Evolutionary conservation across 257 asterid genomes (phyloP), one percentile per base, ranked within the genome.

Genomic region (Penstemon newberryi): DNA sequence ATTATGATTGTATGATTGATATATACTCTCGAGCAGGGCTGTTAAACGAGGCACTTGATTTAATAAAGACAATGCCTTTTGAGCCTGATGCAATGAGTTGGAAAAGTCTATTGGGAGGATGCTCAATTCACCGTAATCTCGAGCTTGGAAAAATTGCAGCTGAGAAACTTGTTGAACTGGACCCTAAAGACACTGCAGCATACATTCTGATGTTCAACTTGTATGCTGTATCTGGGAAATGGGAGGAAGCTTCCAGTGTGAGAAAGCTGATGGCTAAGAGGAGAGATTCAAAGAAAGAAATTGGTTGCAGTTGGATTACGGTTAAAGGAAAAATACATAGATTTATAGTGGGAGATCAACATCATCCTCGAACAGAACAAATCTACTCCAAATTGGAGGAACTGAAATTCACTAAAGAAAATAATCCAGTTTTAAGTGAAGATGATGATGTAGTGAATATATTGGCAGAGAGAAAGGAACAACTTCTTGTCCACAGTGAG

Each of bases 51-150:
- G 91, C 91, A 5, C 71, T 64, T 7, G 74, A 67, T 39, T 58
- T 83, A 78, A 75, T 81, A 53, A 65, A 74, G 8, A 51, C 75
- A 2, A 77, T 86, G 87, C 86, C 88, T 15, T 77, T 75, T 51
- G 76, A 77, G 59, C 77, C 89, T 3, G 85, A 81, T 52, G 82
- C 84, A 19, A 81, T 83, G 85, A 83, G 87, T 41, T 86, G 92
- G 92, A 86, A 83, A 73, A 83, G 85, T 60, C 65, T 85, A 13
- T 45, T 85, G 25, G 87, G 87, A 5, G 85, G 86, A 3, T 83
- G 91, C 81, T 73, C 74, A 39, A 83, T 83, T n/a, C 85, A 83
- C 67, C 41, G 43, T n/a, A 70, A 75, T n/a, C 65, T 67, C n/a
- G 75, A 83, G 56, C 72, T 86, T n/a, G 92, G 87, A 13, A 77